Base-by-base conservation (phyloP, 495 filamentous ascomycete genomes). In the Xylaria scruposa region DNA sequence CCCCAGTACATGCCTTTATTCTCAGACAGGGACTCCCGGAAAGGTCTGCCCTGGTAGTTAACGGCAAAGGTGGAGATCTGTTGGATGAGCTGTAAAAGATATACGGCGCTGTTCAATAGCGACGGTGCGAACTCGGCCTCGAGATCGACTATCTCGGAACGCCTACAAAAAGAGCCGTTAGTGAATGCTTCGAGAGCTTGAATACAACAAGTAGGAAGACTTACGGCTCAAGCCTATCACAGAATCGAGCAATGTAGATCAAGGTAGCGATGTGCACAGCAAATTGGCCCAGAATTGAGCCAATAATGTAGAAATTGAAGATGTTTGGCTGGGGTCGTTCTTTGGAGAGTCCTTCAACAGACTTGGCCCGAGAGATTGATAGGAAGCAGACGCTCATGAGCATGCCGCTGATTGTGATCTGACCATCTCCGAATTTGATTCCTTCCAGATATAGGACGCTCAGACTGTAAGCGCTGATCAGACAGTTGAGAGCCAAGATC, bases 301-400 rank as follows among this genome's bases (percentile, higher is more conserved):
- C 95, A 76, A 99, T 98, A 83, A 99, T 98, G 83, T 99, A 98
- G 58, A 93, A 88, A 81, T 99, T 99, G 86, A 98, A 99, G 79
- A 99, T 99, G 81, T 97, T 97, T 1, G 94, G 94, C 86, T 99
- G 96, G 0, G 96, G 96, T 36, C 96, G 91, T 83, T 99, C 96
- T 86, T 98, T 98, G 58, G 94, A 97, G 26, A 99, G 86, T 56
- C 91, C 91, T 84, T 98, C 96, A 59, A 99, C 97, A 62, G 95
- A 92, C 88, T 92, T 95, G 49, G 96, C 96, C 56, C 96, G 90
- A 26, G 96, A 98, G 75, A 99, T 95, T 33, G 93, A 97, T 78
- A 99, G 84, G 86, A 98, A 99, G 86, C 96, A 99, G 64, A 99
- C 96, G 79, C 95, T 98, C 97, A 99, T 97, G 82, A 99, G 89